Evolutionary conservation across 495 filamentous ascomycete species (phyloP).

Genomic region (Aspergillus affinis): DNA sequence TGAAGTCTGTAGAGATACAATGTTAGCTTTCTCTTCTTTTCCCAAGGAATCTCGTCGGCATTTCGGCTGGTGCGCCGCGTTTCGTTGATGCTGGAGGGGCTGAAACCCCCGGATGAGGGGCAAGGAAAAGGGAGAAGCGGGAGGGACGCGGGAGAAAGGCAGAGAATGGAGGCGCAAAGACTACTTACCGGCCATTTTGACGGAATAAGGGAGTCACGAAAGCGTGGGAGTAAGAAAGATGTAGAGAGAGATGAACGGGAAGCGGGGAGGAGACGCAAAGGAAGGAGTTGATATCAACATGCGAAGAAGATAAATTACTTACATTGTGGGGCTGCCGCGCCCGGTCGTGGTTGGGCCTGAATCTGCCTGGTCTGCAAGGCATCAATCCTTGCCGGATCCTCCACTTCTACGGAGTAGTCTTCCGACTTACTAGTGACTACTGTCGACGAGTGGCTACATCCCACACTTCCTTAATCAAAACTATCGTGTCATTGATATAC

Average conservation of each 20-base stretch:
- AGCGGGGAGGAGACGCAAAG: slow-evolving; percentile 1
- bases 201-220: not conserved
- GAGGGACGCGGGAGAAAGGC: not conserved
- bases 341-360: slow-evolving; percentile 1
- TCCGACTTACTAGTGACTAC: too few relatives aligned
- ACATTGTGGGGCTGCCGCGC: slow-evolving; percentile 8
- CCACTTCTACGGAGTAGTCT: too few relatives aligned
- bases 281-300: slow-evolving; percentile 10
- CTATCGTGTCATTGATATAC: not conserved
- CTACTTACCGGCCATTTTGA: slow-evolving; percentile 45
- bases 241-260: slow-evolving; percentile 1
- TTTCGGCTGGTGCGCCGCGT: not conserved
- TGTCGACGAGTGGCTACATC: too few relatives aligned
- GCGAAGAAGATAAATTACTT: slow-evolving; percentile 1
- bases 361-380: slow-evolving; percentile 1
- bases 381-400: not conserved
- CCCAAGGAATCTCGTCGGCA: not conserved
- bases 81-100: slow-evolving; percentile 13
- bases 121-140: slow-evolving; percentile 24
- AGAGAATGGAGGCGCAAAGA: not conserved
- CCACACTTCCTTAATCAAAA: not conserved
- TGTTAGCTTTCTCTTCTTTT: slow-evolving; percentile 20
- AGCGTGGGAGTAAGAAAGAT: slow-evolving; percentile 5
- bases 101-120: slow-evolving; percentile 22
- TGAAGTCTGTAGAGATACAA: slow-evolving; percentile 44